Evolutionary conservation across 2,329 filamentous ascomycete species (phyloP).

Genomic region (Sporothrix pallida): DNA sequence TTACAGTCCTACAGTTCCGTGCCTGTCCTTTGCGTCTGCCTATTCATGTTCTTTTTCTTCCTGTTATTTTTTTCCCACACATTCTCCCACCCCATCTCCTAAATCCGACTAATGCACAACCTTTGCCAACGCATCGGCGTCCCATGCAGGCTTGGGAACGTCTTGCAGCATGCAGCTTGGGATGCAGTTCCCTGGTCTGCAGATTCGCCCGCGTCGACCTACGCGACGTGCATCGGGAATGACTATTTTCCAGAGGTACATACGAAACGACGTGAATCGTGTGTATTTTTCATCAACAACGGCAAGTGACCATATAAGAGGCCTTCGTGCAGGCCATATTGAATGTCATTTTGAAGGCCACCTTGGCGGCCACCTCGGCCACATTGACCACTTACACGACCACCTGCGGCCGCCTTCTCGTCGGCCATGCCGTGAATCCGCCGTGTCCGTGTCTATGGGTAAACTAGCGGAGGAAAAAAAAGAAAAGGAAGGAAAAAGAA

Average conservation of each 20-base stretch:
- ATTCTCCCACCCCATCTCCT: background rate
- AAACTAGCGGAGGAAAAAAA: background rate
- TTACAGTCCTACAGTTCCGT: background rate
- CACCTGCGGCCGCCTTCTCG: background rate
- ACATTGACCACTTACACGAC: background rate
- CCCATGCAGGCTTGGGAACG: background rate
- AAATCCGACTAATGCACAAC: background rate
- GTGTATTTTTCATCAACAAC: background rate
- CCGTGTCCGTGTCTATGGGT: conserved; percentile 13
- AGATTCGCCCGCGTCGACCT: background rate
- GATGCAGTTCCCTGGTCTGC: background rate
- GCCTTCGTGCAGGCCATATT: background rate
- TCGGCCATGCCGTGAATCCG: conserved; percentile 17
- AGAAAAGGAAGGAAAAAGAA: background rate
- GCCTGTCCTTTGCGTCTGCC: background rate
- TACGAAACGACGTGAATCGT: background rate
- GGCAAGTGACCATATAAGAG: background rate
- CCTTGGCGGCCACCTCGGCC: background rate
- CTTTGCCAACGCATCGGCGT: conserved; percentile 23
- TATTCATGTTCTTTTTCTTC: background rate
- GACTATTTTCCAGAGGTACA: background rate
- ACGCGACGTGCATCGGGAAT: conserved; percentile 14
- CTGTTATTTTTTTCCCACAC: background rate
- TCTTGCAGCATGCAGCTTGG: conserved; percentile 1
- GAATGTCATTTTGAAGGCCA: background rate